Percentiles rank a stretch among this genome's conserved stretches.
Conservation (phyloP, 306 rosid genomes). For the Cicer arietinum region DNA sequence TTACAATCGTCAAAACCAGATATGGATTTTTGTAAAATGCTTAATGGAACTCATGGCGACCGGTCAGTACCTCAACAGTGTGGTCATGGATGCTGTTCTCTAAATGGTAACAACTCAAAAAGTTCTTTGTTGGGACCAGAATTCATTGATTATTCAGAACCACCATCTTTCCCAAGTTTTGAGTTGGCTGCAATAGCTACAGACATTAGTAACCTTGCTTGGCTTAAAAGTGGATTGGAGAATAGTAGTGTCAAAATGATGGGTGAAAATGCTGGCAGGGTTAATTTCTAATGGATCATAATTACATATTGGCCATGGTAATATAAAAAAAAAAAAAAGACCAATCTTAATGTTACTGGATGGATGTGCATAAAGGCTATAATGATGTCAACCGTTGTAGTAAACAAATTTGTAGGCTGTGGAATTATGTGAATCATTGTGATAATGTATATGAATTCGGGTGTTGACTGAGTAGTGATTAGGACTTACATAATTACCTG, state of each 20-base stretch:
- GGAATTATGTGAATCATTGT: constrained; percentile 41
- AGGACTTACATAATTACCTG: not conserved
- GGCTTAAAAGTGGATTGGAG: constrained; percentile 97
- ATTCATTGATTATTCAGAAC: constrained; percentile 77
- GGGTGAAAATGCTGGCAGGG: constrained; percentile 65
- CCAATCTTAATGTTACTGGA: constrained; percentile 1
- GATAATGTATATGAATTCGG: constrained; percentile 45
- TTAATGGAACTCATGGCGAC: constrained; percentile 61
- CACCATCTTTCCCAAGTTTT: constrained; percentile 74
- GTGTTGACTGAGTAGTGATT: constrained; percentile 5
- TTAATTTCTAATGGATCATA: constrained; percentile 53
- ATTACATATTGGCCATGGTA: constrained; percentile 56
- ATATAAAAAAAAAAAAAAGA: constrained; percentile 25
- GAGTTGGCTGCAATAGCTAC: constrained; percentile 95
- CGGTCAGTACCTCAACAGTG: constrained; percentile 68
- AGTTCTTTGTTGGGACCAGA: constrained; percentile 89
- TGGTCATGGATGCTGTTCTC: constrained; percentile 79
- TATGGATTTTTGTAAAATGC: constrained; percentile 58
- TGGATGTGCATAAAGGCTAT: constrained; percentile 30
- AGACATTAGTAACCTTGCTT: constrained; percentile 88
- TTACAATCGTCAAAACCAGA: constrained; percentile 66
- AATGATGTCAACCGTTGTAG: constrained; percentile 28
- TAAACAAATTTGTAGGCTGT: not conserved
- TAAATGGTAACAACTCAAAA: constrained; percentile 42
- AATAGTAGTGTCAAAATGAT: constrained; percentile 69